Evolutionary conservation across 129 eudicot genomes (phyloP), one percentile per base, ranked within the genome.

Genomic region (Chrysanthemum makinoi): DNA sequence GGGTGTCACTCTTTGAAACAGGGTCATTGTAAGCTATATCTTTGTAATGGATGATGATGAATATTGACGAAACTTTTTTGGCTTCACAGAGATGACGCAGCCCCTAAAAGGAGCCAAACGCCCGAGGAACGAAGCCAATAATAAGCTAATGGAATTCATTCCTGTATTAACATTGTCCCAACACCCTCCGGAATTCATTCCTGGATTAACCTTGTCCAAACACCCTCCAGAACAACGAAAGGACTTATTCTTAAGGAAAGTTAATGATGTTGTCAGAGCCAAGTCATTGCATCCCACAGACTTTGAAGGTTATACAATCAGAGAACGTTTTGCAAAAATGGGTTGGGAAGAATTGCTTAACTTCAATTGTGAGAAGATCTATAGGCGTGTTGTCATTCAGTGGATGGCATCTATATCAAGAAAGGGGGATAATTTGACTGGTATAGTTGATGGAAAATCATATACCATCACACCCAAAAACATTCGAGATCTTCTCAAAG

Each of bases 291-390:
- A 66, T 20, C 71, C 71, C 1, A 66, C 71, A 2, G 44, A 66
- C 6, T 66, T 66, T 2, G 44, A 22, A 13, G 71, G 71, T 47
- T 66, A 66, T 48, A 66, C 71, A 10, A 66, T 66, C 18, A 66
- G 71, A 48, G 71, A 66, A 47, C 44, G 71, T 13, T 66, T 66
- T 66, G 43, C 26, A 6, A 48, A 48, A 22, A 22, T 66, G 71
- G 71, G 71, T 0, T 66, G 71, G 71, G 57, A 48, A 13, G 43
- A 66, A 13, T 66, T 66, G 71, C 71, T 66, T 48, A 48, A 66
- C 14, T 14, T 66, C 18, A 12, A 15, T 3, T 66, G 71, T 66
- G 71, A 48, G 44, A 66, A 20, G 18, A 49, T 66, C 57, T 47
- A 66, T 19, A 48, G 33, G 48, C 20, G 71, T 4, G 10, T 65